These are phyloP conservation scores for Pythium sp. DNA, from an alignment of 352 stramenopile species.

Conservation along the genomic window DNA sequence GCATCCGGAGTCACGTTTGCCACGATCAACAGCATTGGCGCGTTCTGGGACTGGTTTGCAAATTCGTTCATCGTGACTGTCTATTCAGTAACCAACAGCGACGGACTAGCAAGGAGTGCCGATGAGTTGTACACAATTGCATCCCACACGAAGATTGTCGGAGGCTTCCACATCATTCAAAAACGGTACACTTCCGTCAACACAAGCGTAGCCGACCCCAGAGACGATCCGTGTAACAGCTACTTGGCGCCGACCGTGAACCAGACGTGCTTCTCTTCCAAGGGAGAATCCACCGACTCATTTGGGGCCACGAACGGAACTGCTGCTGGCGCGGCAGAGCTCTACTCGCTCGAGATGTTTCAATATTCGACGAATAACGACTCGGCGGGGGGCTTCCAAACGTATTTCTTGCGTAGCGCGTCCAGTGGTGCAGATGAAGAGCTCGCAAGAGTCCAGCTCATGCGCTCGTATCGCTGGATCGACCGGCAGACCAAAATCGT, in stretches of 20 bases:
- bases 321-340: conserved; percentile 18
- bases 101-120: conserved; percentile 11
- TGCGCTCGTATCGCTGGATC: conserved; percentile 54
- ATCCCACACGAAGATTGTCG: conserved; percentile 59
- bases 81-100: conserved; percentile 35
- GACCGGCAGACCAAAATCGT: conserved; percentile 60
- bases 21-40: conserved; percentile 34
- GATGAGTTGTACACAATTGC: conserved; percentile 57
- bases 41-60: conserved; percentile 63
- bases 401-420: conserved; percentile 51
- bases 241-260: conserved; percentile 33
- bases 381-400: conserved; percentile 45
- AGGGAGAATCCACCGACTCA: conserved; percentile 25
- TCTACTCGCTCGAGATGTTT: conserved; percentile 58
- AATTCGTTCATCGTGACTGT: conserved; percentile 53
- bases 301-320: conserved; percentile 46
- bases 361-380: conserved; percentile 41
- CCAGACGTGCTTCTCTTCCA: conserved; percentile 40
- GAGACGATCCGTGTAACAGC: conserved; percentile 47
- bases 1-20: conserved; percentile 36
- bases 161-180: conserved; percentile 66
- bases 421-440: conserved; percentile 40
- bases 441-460: conserved; percentile 22
- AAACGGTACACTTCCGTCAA: conserved; percentile 46
- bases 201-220: conserved; percentile 33